Evolutionary conservation across 2,329 filamentous ascomycete species (phyloP).

Genomic region (Aspergillus bombycis): DNA sequence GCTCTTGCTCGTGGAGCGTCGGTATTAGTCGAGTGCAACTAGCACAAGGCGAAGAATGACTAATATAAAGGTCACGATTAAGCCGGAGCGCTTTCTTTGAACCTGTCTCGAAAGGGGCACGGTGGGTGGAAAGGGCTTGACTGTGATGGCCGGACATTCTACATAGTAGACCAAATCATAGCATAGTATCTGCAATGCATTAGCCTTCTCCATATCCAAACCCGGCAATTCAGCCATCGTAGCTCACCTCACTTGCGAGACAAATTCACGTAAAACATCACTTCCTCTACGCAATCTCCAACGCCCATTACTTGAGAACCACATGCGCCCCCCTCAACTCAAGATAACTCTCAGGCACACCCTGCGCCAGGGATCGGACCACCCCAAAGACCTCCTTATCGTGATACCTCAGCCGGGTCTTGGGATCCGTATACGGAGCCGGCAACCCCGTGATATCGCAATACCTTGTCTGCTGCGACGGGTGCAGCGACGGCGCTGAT

Average conservation of each 20-base stretch:
- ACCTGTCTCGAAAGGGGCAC: slow-evolving; percentile 74
- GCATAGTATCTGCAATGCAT: slow-evolving; percentile 13
- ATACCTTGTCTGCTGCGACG: slow-evolving; percentile 81
- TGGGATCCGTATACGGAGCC: slow-evolving; percentile 92
- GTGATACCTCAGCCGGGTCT: slow-evolving; percentile 90
- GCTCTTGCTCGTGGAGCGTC: slow-evolving; percentile 68
- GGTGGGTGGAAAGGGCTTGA: slow-evolving; percentile 94
- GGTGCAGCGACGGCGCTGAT: slow-evolving; percentile 80
- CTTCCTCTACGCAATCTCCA: not conserved
- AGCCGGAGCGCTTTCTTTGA: slow-evolving; percentile 95
- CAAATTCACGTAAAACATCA: not conserved
- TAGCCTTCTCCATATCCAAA: not conserved
- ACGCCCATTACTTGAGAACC: slow-evolving; percentile 71
- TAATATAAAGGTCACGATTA: slow-evolving; percentile 78
- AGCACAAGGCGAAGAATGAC: slow-evolving; percentile 74
- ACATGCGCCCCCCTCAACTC: slow-evolving; percentile 91
- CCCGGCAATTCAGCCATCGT: not conserved
- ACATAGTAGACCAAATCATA: slow-evolving; percentile 7
- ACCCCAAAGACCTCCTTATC: slow-evolving; percentile 88
- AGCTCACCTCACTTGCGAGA: slow-evolving; percentile 6
- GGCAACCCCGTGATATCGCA: slow-evolving; percentile 94
- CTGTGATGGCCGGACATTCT: slow-evolving; percentile 84
- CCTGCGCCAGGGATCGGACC: slow-evolving; percentile 78
- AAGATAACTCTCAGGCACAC: slow-evolving; percentile 82
- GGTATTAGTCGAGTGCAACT: slow-evolving; percentile 70